A percentile compares a stretch with the other conserved stretches of the same genome.
phyloP scores from a whole-genome alignment of 2,329 filamentous ascomycete genomes.

The Dendrostoma leiphaemia region DNA sequence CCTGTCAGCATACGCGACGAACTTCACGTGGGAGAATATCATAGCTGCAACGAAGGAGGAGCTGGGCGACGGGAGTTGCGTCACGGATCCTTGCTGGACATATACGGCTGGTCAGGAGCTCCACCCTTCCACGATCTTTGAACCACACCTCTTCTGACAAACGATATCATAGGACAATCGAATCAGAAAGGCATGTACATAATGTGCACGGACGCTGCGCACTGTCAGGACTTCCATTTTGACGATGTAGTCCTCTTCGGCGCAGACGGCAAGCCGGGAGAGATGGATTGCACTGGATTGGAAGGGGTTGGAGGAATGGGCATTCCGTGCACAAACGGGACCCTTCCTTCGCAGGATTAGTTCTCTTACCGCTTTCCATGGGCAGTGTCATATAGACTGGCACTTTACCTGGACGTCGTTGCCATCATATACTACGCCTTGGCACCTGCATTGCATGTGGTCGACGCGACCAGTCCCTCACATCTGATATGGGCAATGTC shows the following conservation, averaged over 20 bases:
- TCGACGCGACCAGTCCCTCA: no score
- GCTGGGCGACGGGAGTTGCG: slow-evolving; percentile 21
- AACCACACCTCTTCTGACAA: no score
- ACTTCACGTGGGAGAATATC: slow-evolving; percentile 23
- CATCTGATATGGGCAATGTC: no score
- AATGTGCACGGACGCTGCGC: slow-evolving; percentile 18
- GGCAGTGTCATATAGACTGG: no score
- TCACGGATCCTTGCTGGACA: slow-evolving; percentile 24
- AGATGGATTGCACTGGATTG: slow-evolving; percentile 23
- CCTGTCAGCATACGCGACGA: slow-evolving; percentile 20
- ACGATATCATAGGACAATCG: slow-evolving; percentile 11
- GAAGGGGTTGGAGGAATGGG: slow-evolving; percentile 22
- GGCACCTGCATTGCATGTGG: no score
- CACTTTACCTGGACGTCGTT: no score
- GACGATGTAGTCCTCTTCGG: slow-evolving; percentile 18
- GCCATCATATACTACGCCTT: no score
- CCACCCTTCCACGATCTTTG: background rate
- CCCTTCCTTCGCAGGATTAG: background rate
- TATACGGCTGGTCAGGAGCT: slow-evolving; percentile 13
- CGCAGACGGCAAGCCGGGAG: slow-evolving; percentile 19
- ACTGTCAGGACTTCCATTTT: slow-evolving; percentile 23
- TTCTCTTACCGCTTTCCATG: no score
- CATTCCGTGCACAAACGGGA: slow-evolving; percentile 23
- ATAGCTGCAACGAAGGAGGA: slow-evolving; percentile 11
- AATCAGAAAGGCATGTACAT: slow-evolving; percentile 20